phyloP scores from a whole-genome alignment of 2,329 filamentous ascomycete genomes.

The Colletotrichum chrysophilum region DNA sequence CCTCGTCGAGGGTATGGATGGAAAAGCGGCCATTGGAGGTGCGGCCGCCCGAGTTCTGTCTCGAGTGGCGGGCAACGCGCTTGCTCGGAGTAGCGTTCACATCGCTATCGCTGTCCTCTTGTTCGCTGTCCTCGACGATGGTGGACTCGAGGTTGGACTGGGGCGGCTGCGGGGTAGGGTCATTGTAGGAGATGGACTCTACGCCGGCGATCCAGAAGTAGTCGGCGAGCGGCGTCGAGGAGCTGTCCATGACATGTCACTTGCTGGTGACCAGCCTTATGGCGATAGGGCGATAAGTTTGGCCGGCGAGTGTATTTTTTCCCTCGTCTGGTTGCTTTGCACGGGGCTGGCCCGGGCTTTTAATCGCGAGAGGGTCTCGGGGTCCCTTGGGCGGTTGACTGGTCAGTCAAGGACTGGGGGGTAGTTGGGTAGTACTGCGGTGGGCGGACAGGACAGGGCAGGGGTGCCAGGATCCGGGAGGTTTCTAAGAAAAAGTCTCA shows the following conservation, averaged over 20 bases:
- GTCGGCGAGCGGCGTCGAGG: constrained; percentile 71
- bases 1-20: constrained; percentile 62
- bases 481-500: constrained; percentile 20
- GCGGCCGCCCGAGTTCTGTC: constrained; percentile 64
- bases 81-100: constrained; percentile 32
- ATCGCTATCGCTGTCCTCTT: constrained; percentile 44
- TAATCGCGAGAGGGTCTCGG: constrained; percentile 21
- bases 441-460: constrained; percentile 20
- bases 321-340: constrained; percentile 14
- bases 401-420: constrained; percentile 13
- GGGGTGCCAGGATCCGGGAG: constrained; percentile 21
- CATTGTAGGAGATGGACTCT: constrained; percentile 70
- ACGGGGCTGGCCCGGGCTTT: constrained; percentile 20
- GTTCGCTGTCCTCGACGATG: constrained; percentile 68
- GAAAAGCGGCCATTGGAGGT: constrained; percentile 62
- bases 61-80: constrained; percentile 60
- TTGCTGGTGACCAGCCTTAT: constrained; percentile 23
- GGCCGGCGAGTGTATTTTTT: constrained; percentile 17
- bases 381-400: constrained; percentile 19
- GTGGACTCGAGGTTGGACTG: constrained; percentile 57
- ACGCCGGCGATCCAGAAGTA: constrained; percentile 80
- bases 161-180: constrained; percentile 45
- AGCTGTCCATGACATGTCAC: constrained; percentile 62
- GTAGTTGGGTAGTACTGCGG: constrained; percentile 14
- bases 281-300: constrained; percentile 17